phyloP scores from a whole-genome alignment of 2,329 filamentous ascomycete genomes.

The Cytospora paraplurivora region DNA sequence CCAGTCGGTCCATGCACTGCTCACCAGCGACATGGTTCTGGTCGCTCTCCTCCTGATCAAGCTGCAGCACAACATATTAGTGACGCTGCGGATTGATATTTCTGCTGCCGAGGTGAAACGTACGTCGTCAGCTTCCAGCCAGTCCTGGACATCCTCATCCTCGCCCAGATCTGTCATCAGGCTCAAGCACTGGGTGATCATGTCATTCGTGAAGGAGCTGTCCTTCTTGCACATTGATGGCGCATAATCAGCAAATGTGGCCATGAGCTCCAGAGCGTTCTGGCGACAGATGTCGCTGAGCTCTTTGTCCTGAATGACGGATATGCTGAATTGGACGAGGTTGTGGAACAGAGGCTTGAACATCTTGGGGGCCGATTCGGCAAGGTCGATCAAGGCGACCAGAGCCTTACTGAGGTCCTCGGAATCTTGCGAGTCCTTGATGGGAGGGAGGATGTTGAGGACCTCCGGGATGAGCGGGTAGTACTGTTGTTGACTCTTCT shows the following conservation, averaged over 20 bases:
- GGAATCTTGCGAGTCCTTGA: constrained; percentile 89
- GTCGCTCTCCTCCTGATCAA: constrained; percentile 94
- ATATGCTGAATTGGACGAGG: constrained; percentile 88
- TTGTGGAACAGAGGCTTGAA: constrained; percentile 94
- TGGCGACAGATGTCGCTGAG: constrained; percentile 87
- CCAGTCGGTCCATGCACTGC: constrained; percentile 96
- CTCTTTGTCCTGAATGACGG: constrained; percentile 94
- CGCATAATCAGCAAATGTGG: constrained; percentile 93
- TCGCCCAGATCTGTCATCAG: constrained; percentile 96
- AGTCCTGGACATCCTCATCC: constrained; percentile 91
- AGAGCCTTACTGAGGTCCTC: constrained; percentile 90
- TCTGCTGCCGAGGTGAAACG: constrained; percentile 40
- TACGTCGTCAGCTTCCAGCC: constrained; percentile 90
- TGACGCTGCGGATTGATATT: neutral
- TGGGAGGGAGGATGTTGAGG: constrained; percentile 88
- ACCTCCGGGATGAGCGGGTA: constrained; percentile 85
- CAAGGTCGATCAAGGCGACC: constrained; percentile 88
- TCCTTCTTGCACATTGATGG: constrained; percentile 96
- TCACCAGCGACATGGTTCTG: constrained; percentile 97
- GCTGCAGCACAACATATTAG: constrained; percentile 49
- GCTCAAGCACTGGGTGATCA: constrained; percentile 98
- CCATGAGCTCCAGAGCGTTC: constrained; percentile 95
- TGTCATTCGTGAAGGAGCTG: constrained; percentile 84
- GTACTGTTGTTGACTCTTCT: constrained; percentile 88
- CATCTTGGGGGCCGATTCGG: constrained; percentile 94